These are phyloP conservation scores for Apocynum venetum DNA, from an alignment of 257 asterid genomes.

Conservation along the genomic window DNA sequence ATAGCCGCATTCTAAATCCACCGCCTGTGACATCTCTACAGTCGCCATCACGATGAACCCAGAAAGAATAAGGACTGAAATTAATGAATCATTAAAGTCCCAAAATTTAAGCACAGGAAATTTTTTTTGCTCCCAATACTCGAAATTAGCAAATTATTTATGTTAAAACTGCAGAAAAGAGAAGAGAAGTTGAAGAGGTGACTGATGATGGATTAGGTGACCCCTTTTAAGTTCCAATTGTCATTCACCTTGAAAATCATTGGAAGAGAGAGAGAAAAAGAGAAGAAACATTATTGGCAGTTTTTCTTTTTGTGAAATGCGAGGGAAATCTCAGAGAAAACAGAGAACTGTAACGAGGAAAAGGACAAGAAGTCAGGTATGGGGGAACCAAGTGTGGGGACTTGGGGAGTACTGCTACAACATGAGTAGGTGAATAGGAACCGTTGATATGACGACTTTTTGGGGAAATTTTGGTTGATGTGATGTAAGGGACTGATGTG, in stretches of 20 bases:
- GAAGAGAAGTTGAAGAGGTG: neutral
- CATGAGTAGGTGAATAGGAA: neutral
- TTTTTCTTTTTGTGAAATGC: constrained; percentile 1
- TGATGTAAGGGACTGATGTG: too few relatives aligned
- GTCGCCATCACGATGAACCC: constrained; percentile 37
- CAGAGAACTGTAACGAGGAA: neutral
- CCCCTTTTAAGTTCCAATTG: constrained; percentile 28
- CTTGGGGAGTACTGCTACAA: neutral
- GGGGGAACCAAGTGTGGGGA: neutral
- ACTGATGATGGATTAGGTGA: constrained; percentile 45
- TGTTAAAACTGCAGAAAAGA: neutral
- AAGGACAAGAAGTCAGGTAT: neutral
- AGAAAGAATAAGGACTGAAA: constrained; percentile 16
- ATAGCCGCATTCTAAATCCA: constrained; percentile 70
- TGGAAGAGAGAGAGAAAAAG: constrained; percentile 1
- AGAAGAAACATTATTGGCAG: neutral
- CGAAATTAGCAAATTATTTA: neutral
- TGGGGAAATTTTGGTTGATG: too few relatives aligned
- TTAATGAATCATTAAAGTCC: constrained; percentile 13
- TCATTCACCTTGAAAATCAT: constrained; percentile 16
- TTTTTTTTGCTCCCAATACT: neutral
- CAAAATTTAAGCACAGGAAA: neutral
- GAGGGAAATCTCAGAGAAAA: constrained; percentile 20
- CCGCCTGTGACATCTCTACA: constrained; percentile 37
- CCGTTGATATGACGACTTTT: neutral